phyloP scores from a whole-genome alignment of 352 stramenopile species.

The Phytophthora constricta region DNA sequence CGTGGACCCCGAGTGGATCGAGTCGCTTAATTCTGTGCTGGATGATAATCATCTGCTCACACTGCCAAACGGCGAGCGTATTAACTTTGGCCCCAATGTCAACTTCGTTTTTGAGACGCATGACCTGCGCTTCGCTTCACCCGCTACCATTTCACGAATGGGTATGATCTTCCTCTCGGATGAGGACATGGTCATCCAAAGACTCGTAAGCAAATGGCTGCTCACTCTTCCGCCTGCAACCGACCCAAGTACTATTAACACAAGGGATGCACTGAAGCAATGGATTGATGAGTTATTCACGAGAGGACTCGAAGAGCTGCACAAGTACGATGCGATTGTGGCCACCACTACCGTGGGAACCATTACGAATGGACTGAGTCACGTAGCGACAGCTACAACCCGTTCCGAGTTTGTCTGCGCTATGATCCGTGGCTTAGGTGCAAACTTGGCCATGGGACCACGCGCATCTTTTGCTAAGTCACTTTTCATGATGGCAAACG shows the following conservation, averaged over 20 bases:
- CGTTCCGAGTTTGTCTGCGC: slow-evolving; percentile 91
- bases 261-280: slow-evolving; percentile 59
- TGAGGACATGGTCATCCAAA: slow-evolving; percentile 85
- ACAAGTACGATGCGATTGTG: slow-evolving; percentile 88
- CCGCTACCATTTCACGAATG: slow-evolving; percentile 96
- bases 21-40: slow-evolving; percentile 95
- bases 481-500: slow-evolving; percentile 92
- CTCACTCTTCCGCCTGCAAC: slow-evolving; percentile 38
- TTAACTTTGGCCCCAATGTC: slow-evolving; percentile 95
- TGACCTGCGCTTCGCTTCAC: slow-evolving; percentile 94
- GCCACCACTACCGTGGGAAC: slow-evolving; percentile 95
- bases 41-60: slow-evolving; percentile 97
- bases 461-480: slow-evolving; percentile 90
- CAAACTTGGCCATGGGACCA: slow-evolving; percentile 85
- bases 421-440: slow-evolving; percentile 92
- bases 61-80: slow-evolving; percentile 95
- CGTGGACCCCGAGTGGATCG: slow-evolving; percentile 97
- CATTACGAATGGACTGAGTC: slow-evolving; percentile 92
- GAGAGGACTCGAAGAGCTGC: slow-evolving; percentile 83
- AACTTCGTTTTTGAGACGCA: slow-evolving; percentile 98
- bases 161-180: slow-evolving; percentile 97
- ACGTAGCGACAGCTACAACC: slow-evolving; percentile 78
- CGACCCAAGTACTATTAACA: slow-evolving; percentile 30
- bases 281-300: slow-evolving; percentile 96
- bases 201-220: slow-evolving; percentile 86